These are phyloP conservation scores for Candida gorgasii DNA, from an alignment of 805 yeast species.

Conservation along the genomic window DNA sequence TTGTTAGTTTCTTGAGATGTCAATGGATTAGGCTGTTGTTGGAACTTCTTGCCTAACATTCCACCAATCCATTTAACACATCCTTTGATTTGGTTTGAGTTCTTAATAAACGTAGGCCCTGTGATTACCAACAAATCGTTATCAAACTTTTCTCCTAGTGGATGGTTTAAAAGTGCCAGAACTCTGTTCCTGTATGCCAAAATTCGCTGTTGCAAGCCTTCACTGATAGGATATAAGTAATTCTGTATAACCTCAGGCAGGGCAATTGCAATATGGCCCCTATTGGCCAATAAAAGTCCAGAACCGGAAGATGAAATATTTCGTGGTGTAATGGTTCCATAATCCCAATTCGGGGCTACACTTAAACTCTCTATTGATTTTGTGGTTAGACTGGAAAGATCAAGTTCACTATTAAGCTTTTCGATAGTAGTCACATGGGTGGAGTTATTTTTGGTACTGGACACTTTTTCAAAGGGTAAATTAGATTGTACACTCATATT, in stretches of 20 bases:
- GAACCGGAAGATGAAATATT: slow-evolving; percentile 16
- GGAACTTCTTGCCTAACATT: slow-evolving; percentile 17
- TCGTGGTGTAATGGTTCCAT: slow-evolving; percentile 11
- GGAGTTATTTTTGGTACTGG: neutral
- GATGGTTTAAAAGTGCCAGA: slow-evolving; percentile 15
- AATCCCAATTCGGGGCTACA: slow-evolving; percentile 15
- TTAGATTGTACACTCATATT: neutral
- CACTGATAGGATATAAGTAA: slow-evolving; percentile 36
- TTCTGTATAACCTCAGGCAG: slow-evolving; percentile 48
- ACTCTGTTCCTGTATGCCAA: slow-evolving; percentile 29
- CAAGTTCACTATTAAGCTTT: slow-evolving; percentile 12
- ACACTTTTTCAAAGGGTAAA: no score
- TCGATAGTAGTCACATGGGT: slow-evolving; percentile 7
- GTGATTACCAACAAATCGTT: slow-evolving; percentile 34
- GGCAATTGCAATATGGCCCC: slow-evolving; percentile 38
- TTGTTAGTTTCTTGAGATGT: slow-evolving; percentile 9
- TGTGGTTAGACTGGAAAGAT: slow-evolving; percentile 1
- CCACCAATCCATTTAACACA: slow-evolving; percentile 45
- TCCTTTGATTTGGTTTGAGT: slow-evolving; percentile 32
- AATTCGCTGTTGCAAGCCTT: slow-evolving; percentile 27
- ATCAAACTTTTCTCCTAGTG: neutral
- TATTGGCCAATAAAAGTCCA: slow-evolving; percentile 25
- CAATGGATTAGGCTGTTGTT: neutral
- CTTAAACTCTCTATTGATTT: slow-evolving; percentile 8
- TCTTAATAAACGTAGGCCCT: slow-evolving; percentile 38